Base-by-base conservation (phyloP, 805 yeast species). In the Ogataea zsoltii region DNA sequence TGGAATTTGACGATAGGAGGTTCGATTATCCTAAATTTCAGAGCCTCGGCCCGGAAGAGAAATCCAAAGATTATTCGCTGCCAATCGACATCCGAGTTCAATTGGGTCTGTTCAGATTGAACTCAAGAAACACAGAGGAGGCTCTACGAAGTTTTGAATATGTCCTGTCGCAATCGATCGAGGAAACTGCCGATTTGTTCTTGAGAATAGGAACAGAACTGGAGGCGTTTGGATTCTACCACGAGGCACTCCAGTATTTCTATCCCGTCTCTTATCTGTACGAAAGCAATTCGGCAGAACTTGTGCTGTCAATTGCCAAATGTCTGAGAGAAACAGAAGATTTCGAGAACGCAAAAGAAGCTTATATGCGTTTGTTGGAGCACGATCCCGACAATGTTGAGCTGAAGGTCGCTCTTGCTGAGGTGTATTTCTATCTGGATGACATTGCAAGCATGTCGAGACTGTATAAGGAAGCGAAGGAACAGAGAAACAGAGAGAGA, bases 71-170 rank as follows among this genome's bases (percentile, higher is more conserved):
- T 55, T 79, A 66, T 53, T 64, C 74, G 7, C 65, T 94, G 16
- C 98, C 98, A 1, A 81, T 91, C 38, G 98, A 92, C 68, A 87
- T 94, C 19, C 68, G 98, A 44, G 83, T 82, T 25, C 88, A 94
- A 63, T 62, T 94, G 18, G 96, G 96, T 0, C 64, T 82, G 10
- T 72, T 88, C 39, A 74, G 99, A 47, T 67, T 94, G 26, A 80
- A 82, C 44, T 66, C 80, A 30, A 82, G 80, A 42, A 74, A 83
- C 35, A 69, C 74, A 21, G 76, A 75, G 1, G 97, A 91, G 54
- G 96, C 97, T 0, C 59, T 83, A 46, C 66, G 64, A 7, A 97
- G 92, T 61, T 85, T 87, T 55, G 69, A 69, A 31, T 76, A 76
- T 49, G 67, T 91, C 11, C 63, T 80, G 35, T 81, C 79, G 34